Conservation (phyloP, 1,284 basidiomycete genomes). For the Coniophora puteana region DNA sequence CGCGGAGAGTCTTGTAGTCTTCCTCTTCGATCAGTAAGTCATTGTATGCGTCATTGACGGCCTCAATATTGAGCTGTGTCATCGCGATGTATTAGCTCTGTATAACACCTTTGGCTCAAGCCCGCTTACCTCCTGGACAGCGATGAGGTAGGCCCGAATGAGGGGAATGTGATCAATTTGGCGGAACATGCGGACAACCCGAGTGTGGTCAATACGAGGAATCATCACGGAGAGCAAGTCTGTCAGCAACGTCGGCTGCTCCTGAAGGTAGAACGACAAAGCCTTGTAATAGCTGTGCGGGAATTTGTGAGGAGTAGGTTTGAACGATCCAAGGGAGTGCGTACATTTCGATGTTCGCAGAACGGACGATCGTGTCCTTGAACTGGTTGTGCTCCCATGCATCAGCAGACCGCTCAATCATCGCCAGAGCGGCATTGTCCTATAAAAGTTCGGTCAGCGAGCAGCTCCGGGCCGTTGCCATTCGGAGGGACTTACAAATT, state of each 20-base stretch:
- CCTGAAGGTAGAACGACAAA: conserved; percentile 85
- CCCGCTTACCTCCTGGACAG: conserved; percentile 84
- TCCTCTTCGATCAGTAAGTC: conserved; percentile 98
- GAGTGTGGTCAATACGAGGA: conserved; percentile 89
- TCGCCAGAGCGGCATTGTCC: conserved; percentile 95
- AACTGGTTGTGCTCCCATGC: conserved; percentile 99
- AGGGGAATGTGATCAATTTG: conserved; percentile 96
- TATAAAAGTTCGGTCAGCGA: conserved; percentile 27
- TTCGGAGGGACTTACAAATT: conserved; percentile 60
- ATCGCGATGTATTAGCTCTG: conserved; percentile 10
- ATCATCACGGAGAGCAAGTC: conserved; percentile 92
- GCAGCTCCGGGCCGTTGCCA: too few relatives aligned
- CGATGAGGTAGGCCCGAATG: conserved; percentile 94
- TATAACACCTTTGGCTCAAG: not conserved
- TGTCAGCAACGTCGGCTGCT: conserved; percentile 90
- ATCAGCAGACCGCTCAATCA: conserved; percentile 96
- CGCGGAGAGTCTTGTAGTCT: conserved; percentile 94
- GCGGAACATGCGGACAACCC: conserved; percentile 94
- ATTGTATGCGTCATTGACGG: conserved; percentile 98
- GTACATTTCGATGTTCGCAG: conserved; percentile 97
- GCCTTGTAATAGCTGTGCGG: conserved; percentile 83
- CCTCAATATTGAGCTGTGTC: conserved; percentile 90
- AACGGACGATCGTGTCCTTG: conserved; percentile 93
- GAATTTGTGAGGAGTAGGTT: conserved; percentile 5
- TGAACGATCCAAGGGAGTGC: conserved; percentile 26